Conservation (phyloP, 805 yeast genomes). For the Hanseniaspora vineae region DNA sequence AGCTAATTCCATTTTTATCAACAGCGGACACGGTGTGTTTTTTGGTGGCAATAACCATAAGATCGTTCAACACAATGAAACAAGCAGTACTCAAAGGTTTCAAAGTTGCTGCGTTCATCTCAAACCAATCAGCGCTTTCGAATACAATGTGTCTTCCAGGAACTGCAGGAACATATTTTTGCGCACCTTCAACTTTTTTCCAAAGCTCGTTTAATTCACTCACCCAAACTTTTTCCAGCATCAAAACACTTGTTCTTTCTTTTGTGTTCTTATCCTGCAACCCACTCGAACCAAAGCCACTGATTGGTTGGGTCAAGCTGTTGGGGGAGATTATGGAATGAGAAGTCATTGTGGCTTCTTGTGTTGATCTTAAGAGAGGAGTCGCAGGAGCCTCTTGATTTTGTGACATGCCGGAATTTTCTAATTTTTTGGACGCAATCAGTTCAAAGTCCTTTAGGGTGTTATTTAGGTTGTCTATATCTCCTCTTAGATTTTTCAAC, state of each 20-base stretch:
- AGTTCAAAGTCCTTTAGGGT: conserved; percentile 47
- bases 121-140: conserved; percentile 78
- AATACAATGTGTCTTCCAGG: conserved; percentile 73
- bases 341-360: conserved; percentile 8
- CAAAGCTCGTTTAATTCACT: conserved; percentile 55
- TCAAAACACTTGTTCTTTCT: conserved; percentile 48
- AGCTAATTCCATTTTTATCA: not conserved
- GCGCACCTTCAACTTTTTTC: conserved; percentile 85
- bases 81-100: conserved; percentile 68
- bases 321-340: no score
- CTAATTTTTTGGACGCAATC: conserved; percentile 44
- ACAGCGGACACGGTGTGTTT: conserved; percentile 28
- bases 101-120: conserved; percentile 74
- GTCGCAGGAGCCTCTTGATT: no score
- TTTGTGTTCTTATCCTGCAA: no score
- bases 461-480: conserved; percentile 46
- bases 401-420: not conserved
- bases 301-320: no score
- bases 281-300: no score
- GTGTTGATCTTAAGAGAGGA: not conserved
- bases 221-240: conserved; percentile 75
- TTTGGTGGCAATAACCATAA: conserved; percentile 59
- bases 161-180: conserved; percentile 55
- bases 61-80: conserved; percentile 65
- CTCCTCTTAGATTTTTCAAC: conserved; percentile 44